phyloP scores from a whole-genome alignment of 139 green algal genomes.

The Eudorina sp. region DNA sequence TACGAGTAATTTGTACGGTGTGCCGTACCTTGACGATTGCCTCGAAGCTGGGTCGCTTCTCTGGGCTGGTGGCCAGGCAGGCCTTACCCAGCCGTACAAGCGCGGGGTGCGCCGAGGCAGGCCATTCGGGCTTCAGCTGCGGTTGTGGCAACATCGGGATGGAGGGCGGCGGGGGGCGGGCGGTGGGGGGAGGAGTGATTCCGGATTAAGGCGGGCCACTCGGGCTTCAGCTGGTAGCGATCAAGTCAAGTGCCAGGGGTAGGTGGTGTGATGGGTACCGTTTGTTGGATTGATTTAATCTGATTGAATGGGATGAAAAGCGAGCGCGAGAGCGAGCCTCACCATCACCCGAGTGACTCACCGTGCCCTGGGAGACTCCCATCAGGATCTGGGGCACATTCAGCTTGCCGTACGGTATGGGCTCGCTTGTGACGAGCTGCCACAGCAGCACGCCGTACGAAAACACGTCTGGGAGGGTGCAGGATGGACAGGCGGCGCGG shows the following conservation, averaged over 20 bases:
- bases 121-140: too few species aligned
- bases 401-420: conserved; percentile 23
- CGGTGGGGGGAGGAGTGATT: too few species aligned
- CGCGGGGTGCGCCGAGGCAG: conserved; percentile 17
- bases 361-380: conserved; percentile 18
- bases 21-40: conserved; percentile 31
- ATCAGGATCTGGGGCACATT: conserved; percentile 33
- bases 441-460: conserved; percentile 40
- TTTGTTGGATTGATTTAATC: too few species aligned
- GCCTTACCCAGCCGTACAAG: conserved; percentile 28
- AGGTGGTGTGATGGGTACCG: background rate
- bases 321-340: too few species aligned
- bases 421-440: conserved; percentile 27
- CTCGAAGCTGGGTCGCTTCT: conserved; percentile 27
- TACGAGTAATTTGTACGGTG: too few species aligned
- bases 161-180: too few species aligned
- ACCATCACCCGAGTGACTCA: too few species aligned
- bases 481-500: background rate
- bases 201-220: conserved; percentile 14
- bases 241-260: background rate
- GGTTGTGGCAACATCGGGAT: too few species aligned
- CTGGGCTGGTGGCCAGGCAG: conserved; percentile 26
- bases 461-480: conserved; percentile 19
- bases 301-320: too few species aligned
- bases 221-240: conserved; percentile 30